These are phyloP conservation scores for Globisporangium perplexum DNA, from an alignment of 352 stramenopile genomes.

Conservation along the genomic window DNA sequence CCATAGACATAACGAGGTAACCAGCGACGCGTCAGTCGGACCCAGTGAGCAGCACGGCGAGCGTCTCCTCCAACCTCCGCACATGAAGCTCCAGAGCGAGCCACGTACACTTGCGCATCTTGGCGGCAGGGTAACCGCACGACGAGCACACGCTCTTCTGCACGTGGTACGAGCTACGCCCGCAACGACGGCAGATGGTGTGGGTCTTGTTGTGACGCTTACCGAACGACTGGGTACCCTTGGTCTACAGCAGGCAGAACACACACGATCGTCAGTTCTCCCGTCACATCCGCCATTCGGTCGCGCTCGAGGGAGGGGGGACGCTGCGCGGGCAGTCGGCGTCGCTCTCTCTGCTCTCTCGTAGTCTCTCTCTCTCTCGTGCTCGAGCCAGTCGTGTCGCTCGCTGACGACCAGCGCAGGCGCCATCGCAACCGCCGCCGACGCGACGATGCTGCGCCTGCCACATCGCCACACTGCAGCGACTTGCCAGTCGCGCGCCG, in stretches of 20 bases:
- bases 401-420: neutral
- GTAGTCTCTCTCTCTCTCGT: neutral
- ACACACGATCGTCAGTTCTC: neutral
- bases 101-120: conserved; percentile 95
- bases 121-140: conserved; percentile 97
- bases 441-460: too few relatives aligned
- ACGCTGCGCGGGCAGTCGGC: neutral
- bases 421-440: neutral
- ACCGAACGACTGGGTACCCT: conserved; percentile 99
- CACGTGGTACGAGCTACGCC: conserved; percentile 99
- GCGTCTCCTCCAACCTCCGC: too few relatives aligned
- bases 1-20: too few relatives aligned
- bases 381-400: neutral
- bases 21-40: too few relatives aligned
- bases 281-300: neutral
- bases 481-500: neutral
- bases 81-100: neutral
- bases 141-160: conserved; percentile 99
- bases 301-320: neutral
- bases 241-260: conserved; percentile 88
- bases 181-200: conserved; percentile 98
- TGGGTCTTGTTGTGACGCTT: conserved; percentile 99
- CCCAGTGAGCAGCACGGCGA: too few relatives aligned
- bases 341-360: neutral
- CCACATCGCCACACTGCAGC: too few relatives aligned